Percentiles rank a stretch among this genome's conserved stretches.
Conservation (phyloP, 371 early-diverging fungal genomes). For the Mucor irregularis region DNA sequence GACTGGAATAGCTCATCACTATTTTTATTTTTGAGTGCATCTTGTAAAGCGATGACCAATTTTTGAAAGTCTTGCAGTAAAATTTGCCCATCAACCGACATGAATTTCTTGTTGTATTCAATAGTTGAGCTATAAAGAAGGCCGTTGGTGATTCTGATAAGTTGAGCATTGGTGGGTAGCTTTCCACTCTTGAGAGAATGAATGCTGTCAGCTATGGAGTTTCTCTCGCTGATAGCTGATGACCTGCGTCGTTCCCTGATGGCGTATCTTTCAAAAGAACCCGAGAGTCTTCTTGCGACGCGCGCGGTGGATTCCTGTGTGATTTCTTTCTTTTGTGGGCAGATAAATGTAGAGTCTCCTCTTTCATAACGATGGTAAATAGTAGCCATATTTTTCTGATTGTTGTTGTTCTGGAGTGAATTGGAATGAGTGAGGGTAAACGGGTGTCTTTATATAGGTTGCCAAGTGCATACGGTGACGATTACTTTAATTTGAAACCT, state of each 20-base stretch:
- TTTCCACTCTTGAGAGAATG: slow-evolving; percentile 54
- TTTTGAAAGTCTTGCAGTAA: slow-evolving; percentile 45
- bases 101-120: slow-evolving; percentile 23
- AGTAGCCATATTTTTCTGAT: slow-evolving; percentile 10
- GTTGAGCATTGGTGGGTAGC: slow-evolving; percentile 63
- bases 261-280: not conserved
- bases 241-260: not conserved
- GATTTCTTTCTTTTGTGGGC: slow-evolving; percentile 2
- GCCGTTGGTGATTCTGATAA: not conserved
- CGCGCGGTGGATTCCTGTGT: not conserved
- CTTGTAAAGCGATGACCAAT: slow-evolving; percentile 42
- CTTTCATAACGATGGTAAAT: slow-evolving; percentile 2
- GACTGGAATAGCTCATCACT: slow-evolving; percentile 59
- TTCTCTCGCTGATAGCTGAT: not conserved
- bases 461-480: too few species aligned
- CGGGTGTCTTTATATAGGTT: too few species aligned
- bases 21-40: slow-evolving; percentile 51
- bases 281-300: slow-evolving; percentile 3
- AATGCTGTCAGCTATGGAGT: slow-evolving; percentile 1
- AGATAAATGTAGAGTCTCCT: not conserved
- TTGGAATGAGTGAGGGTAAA: too few species aligned
- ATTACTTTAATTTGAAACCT: too few species aligned
- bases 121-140: slow-evolving; percentile 6
- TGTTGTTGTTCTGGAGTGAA: too few species aligned
- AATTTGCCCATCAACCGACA: slow-evolving; percentile 47